Conservation (phyloP, 2,329 filamentous ascomycete genomes). For the Neopestalotiopsis sp. region DNA sequence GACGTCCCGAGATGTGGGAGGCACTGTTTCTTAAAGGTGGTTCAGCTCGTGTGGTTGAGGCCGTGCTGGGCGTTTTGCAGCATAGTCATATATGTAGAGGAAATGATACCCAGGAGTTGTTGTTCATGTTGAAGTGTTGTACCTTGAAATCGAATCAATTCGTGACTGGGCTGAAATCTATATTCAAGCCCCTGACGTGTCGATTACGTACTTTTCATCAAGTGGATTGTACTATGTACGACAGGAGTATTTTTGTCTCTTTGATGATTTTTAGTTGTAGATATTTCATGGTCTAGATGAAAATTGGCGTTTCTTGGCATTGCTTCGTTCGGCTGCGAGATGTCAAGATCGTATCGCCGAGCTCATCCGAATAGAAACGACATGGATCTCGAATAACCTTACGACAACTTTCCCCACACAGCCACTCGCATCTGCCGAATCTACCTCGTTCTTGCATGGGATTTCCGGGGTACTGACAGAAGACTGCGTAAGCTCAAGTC, state of each 20-base stretch:
- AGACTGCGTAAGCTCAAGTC: neutral
- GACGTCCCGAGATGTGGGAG: neutral
- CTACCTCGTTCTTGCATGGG: neutral
- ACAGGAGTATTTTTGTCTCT: neutral
- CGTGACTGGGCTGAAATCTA: neutral
- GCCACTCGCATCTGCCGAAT: neutral
- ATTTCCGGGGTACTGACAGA: neutral
- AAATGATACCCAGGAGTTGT: conserved; percentile 18
- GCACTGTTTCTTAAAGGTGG: neutral
- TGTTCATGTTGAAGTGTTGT: neutral
- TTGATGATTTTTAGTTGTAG: neutral
- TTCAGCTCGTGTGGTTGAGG: neutral
- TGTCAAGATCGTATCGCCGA: neutral
- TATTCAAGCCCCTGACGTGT: neutral
- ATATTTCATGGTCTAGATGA: neutral
- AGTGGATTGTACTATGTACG: neutral
- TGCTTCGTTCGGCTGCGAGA: neutral
- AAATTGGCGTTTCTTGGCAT: neutral
- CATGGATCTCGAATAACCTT: conserved; percentile 5
- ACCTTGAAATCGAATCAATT: neutral
- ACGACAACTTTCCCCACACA: conserved; percentile 10
- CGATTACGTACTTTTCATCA: neutral
- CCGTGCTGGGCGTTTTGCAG: neutral
- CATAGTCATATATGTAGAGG: conserved; percentile 18
- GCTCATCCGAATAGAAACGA: conserved; percentile 2